Base-by-base conservation (phyloP, 345 rosid species). In the Eucalyptus pumila region DNA sequence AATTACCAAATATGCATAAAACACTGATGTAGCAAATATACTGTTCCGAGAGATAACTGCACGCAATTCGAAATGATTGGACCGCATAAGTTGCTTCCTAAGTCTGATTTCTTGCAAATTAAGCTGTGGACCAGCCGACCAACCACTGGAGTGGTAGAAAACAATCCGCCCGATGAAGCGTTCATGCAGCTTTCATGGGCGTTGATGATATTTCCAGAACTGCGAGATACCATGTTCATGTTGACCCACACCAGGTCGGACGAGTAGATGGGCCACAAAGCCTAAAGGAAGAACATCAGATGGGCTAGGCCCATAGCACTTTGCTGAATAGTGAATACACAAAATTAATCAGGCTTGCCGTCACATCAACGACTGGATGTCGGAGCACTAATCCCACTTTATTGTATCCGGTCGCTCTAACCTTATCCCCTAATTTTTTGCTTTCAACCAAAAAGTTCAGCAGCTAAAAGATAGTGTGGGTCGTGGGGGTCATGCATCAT, bases 61-160 rank as follows among this genome's bases (percentile, higher is more conserved):
- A 7, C 76, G 76, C 37, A n/a, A n/a, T n/a, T 65, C 37, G 76
- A 14, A n/a, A n/a, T 14, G 8, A 62, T 13, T 27, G 69, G 32
- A 62, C 69, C 69, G 16, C 72, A 1, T 14, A 1, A 62, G 72
- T n/a, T 30, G 14, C 34, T 62, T 62, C 34, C 17, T 1, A 15
- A 32, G 76, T n/a, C 8, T 30, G 5, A 65, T 65, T 65, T 65
- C 76, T 65, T 65, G 37, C 21, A n/a, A 65, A 3, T 4, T 14
- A 65, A 0, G 40, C 40, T 0, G 37, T 14, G 37, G 76, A 65
- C 76, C 10, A 34, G 6, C 19, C 76, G 40, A 65, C 21, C 76
- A n/a, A 65, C 0, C 76, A 1, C 76, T 34, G 40, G 0, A 14
- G 0, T 15, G 37, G 11, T n/a, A 14, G 76, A 14, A 65, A 65